Evolutionary conservation across 1,284 basidiomycete genomes (phyloP).

Genomic region (Phellopilus nigrolimitatus): DNA sequence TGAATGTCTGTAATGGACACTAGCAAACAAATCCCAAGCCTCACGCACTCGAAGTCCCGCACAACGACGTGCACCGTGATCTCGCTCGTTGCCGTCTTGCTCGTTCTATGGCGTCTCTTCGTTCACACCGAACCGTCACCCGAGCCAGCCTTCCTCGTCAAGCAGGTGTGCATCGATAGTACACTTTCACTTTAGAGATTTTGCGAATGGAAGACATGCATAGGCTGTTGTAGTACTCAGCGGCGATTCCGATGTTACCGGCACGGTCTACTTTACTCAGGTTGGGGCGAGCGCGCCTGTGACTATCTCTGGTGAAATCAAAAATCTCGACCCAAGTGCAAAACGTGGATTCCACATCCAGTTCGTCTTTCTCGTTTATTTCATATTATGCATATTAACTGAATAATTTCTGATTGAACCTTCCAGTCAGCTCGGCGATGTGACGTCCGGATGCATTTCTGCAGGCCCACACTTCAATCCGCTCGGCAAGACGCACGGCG

Average conservation of each 20-base stretch:
- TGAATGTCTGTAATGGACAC: background rate
- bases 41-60: constrained; percentile 6
- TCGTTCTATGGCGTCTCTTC: constrained; percentile 12
- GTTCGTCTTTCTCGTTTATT: constrained; percentile 33
- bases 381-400: background rate
- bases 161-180: background rate
- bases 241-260: constrained; percentile 55
- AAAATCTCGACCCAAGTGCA: constrained; percentile 53
- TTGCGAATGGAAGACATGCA: background rate
- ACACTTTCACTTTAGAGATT: background rate
- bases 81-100: background rate
- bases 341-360: constrained; percentile 76
- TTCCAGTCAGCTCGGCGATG: constrained; percentile 63
- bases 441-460: constrained; percentile 62
- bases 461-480: constrained; percentile 80
- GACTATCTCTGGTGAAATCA: constrained; percentile 57
- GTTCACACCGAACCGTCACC: constrained; percentile 1
- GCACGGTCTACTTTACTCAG: constrained; percentile 66
- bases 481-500: constrained; percentile 59
- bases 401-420: background rate
- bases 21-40: background rate
- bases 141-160: constrained; percentile 5
- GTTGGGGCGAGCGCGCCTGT: constrained; percentile 47
- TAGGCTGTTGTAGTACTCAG: constrained; percentile 67
- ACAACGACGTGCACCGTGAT: constrained; percentile 9